Evolutionary conservation across 1,139 yeast species (phyloP).

Genomic region (Suhomyces atakaporum): DNA sequence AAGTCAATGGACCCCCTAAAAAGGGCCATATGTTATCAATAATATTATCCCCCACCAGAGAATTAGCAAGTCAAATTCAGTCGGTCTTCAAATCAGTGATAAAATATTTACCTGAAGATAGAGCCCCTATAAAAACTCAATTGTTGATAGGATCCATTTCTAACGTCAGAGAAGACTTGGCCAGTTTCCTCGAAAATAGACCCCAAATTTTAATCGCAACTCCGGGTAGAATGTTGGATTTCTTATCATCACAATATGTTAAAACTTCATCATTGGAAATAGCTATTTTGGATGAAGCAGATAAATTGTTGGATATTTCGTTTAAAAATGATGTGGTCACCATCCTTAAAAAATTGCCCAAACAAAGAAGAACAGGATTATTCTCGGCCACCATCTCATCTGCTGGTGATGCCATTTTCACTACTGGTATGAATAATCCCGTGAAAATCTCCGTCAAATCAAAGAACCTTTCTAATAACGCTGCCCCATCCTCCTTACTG

Average conservation of each 20-base stretch:
- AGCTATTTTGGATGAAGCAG: conserved; percentile 90
- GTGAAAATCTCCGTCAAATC: conserved; percentile 78
- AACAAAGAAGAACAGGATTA: conserved; percentile 90
- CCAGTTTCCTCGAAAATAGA: conserved; percentile 48
- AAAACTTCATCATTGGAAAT: conserved; percentile 66
- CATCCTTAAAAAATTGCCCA: conserved; percentile 70
- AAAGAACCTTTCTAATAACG: conserved; percentile 29
- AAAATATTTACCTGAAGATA: conserved; percentile 57
- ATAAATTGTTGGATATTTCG: conserved; percentile 76
- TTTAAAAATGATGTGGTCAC: conserved; percentile 69
- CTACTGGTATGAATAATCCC: conserved; percentile 87
- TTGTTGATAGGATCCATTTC: conserved; percentile 77
- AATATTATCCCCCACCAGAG: conserved; percentile 88
- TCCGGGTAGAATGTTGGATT: conserved; percentile 86
- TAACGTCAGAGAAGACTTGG: conserved; percentile 73
- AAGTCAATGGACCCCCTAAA: conserved; percentile 35
- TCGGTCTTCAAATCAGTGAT: conserved; percentile 63
- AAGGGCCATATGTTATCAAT: conserved; percentile 72
- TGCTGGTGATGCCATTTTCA: conserved; percentile 69
- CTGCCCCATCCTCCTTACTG: conserved; percentile 64
- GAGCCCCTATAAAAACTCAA: conserved; percentile 57
- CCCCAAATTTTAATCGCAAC: conserved; percentile 88
- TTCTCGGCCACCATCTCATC: conserved; percentile 89
- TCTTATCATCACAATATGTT: conserved; percentile 54
- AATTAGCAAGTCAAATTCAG: conserved; percentile 82